A percentile compares a stretch with the other conserved stretches of the same genome.
These are phyloP conservation scores for Suillus paluster DNA, from an alignment of 768 basidiomycete species.

Conservation along the genomic window DNA sequence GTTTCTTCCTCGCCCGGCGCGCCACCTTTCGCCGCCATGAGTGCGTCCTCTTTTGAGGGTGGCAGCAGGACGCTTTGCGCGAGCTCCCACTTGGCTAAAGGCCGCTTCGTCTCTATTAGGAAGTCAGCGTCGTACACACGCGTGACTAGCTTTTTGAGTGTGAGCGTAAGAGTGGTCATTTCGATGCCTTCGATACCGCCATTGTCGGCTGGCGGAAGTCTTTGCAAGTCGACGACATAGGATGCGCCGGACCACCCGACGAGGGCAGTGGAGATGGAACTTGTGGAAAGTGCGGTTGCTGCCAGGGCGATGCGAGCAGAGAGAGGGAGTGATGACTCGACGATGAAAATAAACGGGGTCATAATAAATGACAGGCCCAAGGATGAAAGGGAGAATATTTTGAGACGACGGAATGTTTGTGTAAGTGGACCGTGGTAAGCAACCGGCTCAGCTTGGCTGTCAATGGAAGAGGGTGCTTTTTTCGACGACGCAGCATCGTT, in stretches of 20 bases:
- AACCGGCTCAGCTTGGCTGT: constrained; percentile 10
- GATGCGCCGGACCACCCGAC: constrained; percentile 73
- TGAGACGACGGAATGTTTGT: constrained; percentile 74
- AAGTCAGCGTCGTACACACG: constrained; percentile 78
- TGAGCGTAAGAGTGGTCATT: constrained; percentile 68
- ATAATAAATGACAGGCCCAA: constrained; percentile 69
- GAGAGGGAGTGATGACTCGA: constrained; percentile 77
- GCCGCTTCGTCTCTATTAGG: constrained; percentile 64
- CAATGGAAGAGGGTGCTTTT: constrained; percentile 5
- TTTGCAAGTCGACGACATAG: constrained; percentile 70
- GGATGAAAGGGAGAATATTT: constrained; percentile 83
- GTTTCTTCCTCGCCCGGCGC: constrained; percentile 68
- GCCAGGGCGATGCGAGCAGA: constrained; percentile 72
- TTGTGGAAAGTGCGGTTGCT: constrained; percentile 71
- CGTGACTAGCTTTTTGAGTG: constrained; percentile 63
- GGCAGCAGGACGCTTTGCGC: constrained; percentile 56
- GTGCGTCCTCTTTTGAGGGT: constrained; percentile 35
- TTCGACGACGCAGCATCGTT: constrained; percentile 11
- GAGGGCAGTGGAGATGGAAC: constrained; percentile 73
- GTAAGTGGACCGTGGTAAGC: constrained; percentile 77
- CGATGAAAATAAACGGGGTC: constrained; percentile 79
- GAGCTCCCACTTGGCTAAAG: constrained; percentile 85
- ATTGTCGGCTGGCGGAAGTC: constrained; percentile 48
- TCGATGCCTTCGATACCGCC: constrained; percentile 60
- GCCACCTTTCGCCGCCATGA: constrained; percentile 34